Base-by-base conservation (phyloP, 2,329 filamentous ascomycete genomes). In the Alternaria sp. region DNA sequence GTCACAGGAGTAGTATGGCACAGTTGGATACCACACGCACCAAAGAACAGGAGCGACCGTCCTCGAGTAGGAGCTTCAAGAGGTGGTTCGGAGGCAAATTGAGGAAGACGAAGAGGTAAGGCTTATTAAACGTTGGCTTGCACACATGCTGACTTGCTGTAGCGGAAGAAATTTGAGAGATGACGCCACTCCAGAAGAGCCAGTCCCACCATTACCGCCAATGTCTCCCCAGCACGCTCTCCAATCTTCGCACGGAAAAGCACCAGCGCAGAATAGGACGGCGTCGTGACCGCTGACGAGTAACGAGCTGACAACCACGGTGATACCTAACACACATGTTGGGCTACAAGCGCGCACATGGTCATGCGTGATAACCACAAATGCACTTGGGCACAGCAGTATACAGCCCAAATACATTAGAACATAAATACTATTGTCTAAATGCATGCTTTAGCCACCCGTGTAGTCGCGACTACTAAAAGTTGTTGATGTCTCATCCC, bases 61-160 rank as follows among this genome's bases (percentile, higher is more conserved):
- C 64, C 6, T 68, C 66, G 14, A 66, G 66, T 17, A 68, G 62
- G 46, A 72, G 72, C n/a, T 62, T 77, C 49, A 77, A 74, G 56
- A 74, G 71, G 7, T 76, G 74, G 74, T 61, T 76, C 7, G 64
- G 68, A 37, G 69, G 70, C 2, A 71, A 68, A 36, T 56, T 74
- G 26, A 67, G 61, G 34, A 72, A 67, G 52, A 62, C 72, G n/a
- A 73, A 67, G 56, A 76, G 73, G 72, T 72, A 63, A 33, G 54
- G 3, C 1, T 24, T 8, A n/a, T 14, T n/a, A 29, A 4, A 8
- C 2, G 24, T 5, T 48, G 21, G 34, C 5, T 6, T 26, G 9
- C 2, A 23, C 26, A 42, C 5, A 33, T 54, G 36, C 64, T 74
- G 29, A 74, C 51, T 11, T 13, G 8, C 17, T 5, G 8, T 33